phyloP scores from a whole-genome alignment of 2,329 filamentous ascomycete species.

The Pezizomycotina sp. region DNA sequence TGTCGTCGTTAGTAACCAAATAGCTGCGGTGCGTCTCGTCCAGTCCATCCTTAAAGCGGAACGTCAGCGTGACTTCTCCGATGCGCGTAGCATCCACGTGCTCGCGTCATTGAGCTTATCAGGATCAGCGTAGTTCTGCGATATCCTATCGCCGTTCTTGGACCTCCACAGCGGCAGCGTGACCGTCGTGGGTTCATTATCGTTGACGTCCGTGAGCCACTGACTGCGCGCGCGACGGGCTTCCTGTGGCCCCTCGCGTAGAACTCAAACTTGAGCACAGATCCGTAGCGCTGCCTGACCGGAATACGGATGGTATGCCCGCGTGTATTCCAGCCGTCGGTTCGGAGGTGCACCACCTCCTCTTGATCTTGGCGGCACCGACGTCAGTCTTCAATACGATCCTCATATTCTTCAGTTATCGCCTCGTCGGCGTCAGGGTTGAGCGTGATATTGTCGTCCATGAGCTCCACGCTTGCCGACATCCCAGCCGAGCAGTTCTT shows the following conservation, averaged over 20 bases:
- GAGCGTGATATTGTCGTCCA: slow-evolving; percentile 51
- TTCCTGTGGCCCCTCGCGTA: slow-evolving; percentile 40
- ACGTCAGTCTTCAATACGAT: slow-evolving; percentile 19
- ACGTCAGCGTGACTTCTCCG: slow-evolving; percentile 64
- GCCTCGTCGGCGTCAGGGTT: slow-evolving; percentile 40
- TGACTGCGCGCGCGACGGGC: slow-evolving; percentile 60
- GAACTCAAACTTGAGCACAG: slow-evolving; percentile 78
- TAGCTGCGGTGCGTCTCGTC: slow-evolving; percentile 73
- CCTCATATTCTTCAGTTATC: slow-evolving; percentile 18
- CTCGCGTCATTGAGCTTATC: slow-evolving; percentile 53
- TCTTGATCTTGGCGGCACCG: slow-evolving; percentile 29
- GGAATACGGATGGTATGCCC: slow-evolving; percentile 51
- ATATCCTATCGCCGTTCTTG: slow-evolving; percentile 54
- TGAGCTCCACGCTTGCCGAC: slow-evolving; percentile 83
- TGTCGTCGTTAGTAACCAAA: slow-evolving; percentile 68
- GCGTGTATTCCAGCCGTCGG: slow-evolving; percentile 33
- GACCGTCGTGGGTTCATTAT: slow-evolving; percentile 60
- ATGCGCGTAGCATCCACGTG: slow-evolving; percentile 64
- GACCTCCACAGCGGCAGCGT: slow-evolving; percentile 87
- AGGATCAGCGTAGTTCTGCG: slow-evolving; percentile 83
- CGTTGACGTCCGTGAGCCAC: slow-evolving; percentile 73
- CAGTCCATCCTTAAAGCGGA: slow-evolving; percentile 74
- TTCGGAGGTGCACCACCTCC: slow-evolving; percentile 26
- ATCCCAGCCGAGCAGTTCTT: slow-evolving; percentile 80
- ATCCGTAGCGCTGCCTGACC: slow-evolving; percentile 77